Evolutionary conservation across 805 yeast genomes (phyloP).

Genomic region (Hagleromyces aurorensis): DNA sequence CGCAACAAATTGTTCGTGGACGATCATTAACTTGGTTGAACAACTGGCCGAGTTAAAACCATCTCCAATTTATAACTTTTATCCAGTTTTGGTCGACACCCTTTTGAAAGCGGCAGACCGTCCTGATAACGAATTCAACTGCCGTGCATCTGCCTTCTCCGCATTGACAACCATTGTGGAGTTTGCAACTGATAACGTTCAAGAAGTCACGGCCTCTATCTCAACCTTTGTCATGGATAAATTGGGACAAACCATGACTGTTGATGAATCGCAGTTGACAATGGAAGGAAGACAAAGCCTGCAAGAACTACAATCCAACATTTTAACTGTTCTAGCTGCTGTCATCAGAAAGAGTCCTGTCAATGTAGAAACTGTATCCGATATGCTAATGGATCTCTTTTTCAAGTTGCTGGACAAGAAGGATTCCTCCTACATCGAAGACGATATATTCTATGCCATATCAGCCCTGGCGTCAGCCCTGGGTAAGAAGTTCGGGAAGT

Average conservation of each 20-base stretch:
- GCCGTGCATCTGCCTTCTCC: conserved; percentile 95
- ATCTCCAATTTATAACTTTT: conserved; percentile 67
- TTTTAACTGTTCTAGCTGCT: conserved; percentile 69
- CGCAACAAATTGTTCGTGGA: conserved; percentile 96
- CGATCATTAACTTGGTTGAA: conserved; percentile 84
- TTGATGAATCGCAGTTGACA: conserved; percentile 50
- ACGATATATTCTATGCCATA: conserved; percentile 87
- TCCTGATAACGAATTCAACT: conserved; percentile 73
- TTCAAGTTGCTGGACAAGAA: conserved; percentile 56
- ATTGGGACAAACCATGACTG: conserved; percentile 57
- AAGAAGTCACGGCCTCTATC: conserved; percentile 59
- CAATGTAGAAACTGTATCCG: conserved; percentile 62
- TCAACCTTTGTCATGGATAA: conserved; percentile 70
- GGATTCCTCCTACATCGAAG: conserved; percentile 72
- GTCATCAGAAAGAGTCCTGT: conserved; percentile 73
- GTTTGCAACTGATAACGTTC: conserved; percentile 61
- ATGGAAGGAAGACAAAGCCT: conserved; percentile 69
- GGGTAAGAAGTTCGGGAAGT: conserved; percentile 61
- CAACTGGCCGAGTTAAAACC: conserved; percentile 49
- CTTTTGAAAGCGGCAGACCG: conserved; percentile 63
- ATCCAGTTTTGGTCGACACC: conserved; percentile 58
- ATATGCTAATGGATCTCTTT: conserved; percentile 76
- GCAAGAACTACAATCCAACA: conserved; percentile 82
- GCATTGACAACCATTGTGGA: conserved; percentile 78
- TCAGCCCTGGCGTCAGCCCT: conserved; percentile 82